phyloP scores from a whole-genome alignment of 2,329 filamentous ascomycete genomes.

The Microthyrium microscopicum region DNA sequence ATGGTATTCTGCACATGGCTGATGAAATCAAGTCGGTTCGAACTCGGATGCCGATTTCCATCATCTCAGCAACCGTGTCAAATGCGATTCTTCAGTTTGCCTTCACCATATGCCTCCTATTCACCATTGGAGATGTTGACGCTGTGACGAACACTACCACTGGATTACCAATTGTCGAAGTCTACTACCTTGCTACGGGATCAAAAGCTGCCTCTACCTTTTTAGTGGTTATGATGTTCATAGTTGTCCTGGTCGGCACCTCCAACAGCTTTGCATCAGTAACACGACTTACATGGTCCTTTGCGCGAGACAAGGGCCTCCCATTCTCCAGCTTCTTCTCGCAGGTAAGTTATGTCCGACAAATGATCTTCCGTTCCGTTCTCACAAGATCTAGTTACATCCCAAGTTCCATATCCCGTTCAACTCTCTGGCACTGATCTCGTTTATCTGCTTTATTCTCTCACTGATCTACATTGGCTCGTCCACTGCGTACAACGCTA shows the following conservation, averaged over 20 bases:
- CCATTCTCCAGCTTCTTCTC: slow-evolving; percentile 6
- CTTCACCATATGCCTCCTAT: not conserved
- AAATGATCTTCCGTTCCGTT: not conserved
- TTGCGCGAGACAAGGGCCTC: slow-evolving; percentile 9
- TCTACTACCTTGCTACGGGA: slow-evolving; percentile 2
- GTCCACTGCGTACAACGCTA: slow-evolving; percentile 15
- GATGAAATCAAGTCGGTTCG: slow-evolving; percentile 21
- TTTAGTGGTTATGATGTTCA: too few relatives aligned
- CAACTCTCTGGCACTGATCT: slow-evolving; percentile 25
- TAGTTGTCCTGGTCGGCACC: too few relatives aligned
- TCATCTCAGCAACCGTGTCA: slow-evolving; percentile 25
- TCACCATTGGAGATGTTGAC: not conserved
- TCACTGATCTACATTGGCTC: slow-evolving; percentile 12
- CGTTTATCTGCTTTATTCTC: slow-evolving; percentile 26
- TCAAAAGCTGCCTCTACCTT: slow-evolving; percentile 4
- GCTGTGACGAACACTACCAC: not conserved
- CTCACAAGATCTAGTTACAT: slow-evolving; percentile 20
- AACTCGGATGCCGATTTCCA: slow-evolving; percentile 21
- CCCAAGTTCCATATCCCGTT: slow-evolving; percentile 22
- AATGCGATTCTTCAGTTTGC: slow-evolving; percentile 19
- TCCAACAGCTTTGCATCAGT: too few relatives aligned
- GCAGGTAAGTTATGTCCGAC: slow-evolving; percentile 11
- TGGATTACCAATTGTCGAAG: slow-evolving; percentile 1
- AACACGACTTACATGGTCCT: slow-evolving; percentile 8
- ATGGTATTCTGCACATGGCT: slow-evolving; percentile 29